Base-by-base conservation (phyloP, 306 rosid species). In the Abrus pulchellus region DNA sequence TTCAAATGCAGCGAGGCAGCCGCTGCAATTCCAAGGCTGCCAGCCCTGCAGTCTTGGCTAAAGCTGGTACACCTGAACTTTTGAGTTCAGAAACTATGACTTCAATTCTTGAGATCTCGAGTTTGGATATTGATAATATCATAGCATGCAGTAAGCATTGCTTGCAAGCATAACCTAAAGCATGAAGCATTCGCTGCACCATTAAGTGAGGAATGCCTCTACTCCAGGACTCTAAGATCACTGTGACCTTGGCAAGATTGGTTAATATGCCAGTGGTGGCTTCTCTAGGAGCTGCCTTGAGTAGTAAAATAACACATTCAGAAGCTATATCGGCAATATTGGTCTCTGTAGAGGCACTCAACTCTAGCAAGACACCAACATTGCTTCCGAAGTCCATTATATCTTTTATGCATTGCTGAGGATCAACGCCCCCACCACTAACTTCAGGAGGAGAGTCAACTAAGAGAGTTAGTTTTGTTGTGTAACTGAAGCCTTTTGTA, bases 211-310 rank as follows among this genome's bases (percentile, higher is more conserved):
- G 72, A 44, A 66, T 66, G 68, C 91, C 90, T 83, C 83, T 87
- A 32, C 76, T 80, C 97, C 92, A 93, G 12, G 93, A 91, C 90
- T 91, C 97, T 1, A 95, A 83, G 83, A 91, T 84, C 68, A 82
- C 84, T 41, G 85, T 87, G 69, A 95, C 89, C 85, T 91, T 95
- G 53, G 90, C 86, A 47, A 95, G 98, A 74, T 92, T 93, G 74
- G 98, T 92, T 53, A 95, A 90, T 44, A 95, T 80, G 85, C 97
- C 91, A 55, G 99, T 86, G 8, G 94, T 93, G 68, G 93, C 93
- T 89, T 95, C 99, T 86, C 98, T 92, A 33, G 97, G 99, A 86
- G 99, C 97, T 61, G 94, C 93, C 88, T 88, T 91, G 50, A 91
- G 84, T 77, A 91, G 83, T 82, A 93, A 85, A 55, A 95, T 84